phyloP scores from a whole-genome alignment of 139 green algal genomes.

The Chlorella sp. region DNA sequence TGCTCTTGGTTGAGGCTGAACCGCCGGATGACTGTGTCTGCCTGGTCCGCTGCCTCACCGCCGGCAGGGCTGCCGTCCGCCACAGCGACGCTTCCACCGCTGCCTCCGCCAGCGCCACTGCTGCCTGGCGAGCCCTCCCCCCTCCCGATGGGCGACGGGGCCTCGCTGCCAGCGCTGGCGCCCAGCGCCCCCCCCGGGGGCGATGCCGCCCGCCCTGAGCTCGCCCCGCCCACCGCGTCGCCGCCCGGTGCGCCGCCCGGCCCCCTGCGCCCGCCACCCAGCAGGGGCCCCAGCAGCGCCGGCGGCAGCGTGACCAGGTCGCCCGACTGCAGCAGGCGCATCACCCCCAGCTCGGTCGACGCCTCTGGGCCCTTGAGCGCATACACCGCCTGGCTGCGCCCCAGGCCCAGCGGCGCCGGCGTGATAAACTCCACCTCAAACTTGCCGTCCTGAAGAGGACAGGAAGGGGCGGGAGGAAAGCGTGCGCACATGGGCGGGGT shows the following conservation, averaged over 20 bases:
- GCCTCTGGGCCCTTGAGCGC: slow-evolving; percentile 73
- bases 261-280: neutral
- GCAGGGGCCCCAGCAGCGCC: slow-evolving; percentile 40
- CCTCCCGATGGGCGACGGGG: no score
- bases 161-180: no score
- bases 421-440: slow-evolving; percentile 69
- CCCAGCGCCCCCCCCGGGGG: no score
- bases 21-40: neutral
- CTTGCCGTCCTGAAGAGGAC: slow-evolving; percentile 11
- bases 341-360: slow-evolving; percentile 60
- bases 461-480: neutral
- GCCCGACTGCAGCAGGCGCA: slow-evolving; percentile 32
- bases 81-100: no score
- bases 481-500: no score
- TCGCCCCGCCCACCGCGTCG: no score
- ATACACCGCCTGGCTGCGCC: slow-evolving; percentile 38
- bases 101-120: no score
- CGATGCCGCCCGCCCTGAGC: no score
- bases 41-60: neutral
- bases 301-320: slow-evolving; percentile 4
- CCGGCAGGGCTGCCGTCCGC: slow-evolving; percentile 11
- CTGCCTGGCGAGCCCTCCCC: no score
- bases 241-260: no score
- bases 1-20: slow-evolving; percentile 73
- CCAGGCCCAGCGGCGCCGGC: slow-evolving; percentile 4